Conservation (phyloP, 2,329 filamentous ascomycete species). For the Arachnopeziza araneosa region DNA sequence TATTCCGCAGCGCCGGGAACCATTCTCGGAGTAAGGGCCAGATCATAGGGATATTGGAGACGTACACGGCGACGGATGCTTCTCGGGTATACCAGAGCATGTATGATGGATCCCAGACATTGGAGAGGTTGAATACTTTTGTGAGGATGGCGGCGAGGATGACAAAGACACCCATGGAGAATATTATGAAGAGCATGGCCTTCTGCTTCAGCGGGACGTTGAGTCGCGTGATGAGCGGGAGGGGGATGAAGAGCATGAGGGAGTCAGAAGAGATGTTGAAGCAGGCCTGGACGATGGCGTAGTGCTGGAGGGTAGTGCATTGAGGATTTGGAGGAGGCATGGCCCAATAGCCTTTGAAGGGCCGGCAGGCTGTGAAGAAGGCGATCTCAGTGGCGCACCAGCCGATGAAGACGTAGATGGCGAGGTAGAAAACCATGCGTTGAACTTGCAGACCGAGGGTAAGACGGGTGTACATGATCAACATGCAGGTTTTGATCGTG, state of each 20-base stretch:
- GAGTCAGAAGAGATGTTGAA: constrained; percentile 55
- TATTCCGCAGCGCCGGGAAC: constrained; percentile 12
- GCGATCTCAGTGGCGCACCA: constrained; percentile 46
- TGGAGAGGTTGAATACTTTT: constrained; percentile 37
- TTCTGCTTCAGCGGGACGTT: constrained; percentile 46
- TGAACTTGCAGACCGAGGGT: constrained; percentile 41
- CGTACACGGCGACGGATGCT: constrained; percentile 45
- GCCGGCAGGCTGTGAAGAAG: constrained; percentile 44
- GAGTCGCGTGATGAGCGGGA: constrained; percentile 47
- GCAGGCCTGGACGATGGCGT: constrained; percentile 50
- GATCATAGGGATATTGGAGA: constrained; percentile 47
- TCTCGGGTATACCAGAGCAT: constrained; percentile 46
- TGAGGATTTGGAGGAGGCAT: constrained; percentile 46
- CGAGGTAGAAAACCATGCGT: constrained; percentile 42
- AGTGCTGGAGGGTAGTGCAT: constrained; percentile 50
- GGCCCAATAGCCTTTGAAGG: constrained; percentile 51
- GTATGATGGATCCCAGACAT: constrained; percentile 28
- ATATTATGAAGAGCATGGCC: constrained; percentile 40
- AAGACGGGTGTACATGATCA: constrained; percentile 51
- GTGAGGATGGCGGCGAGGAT: constrained; percentile 44
- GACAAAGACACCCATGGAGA: constrained; percentile 41
- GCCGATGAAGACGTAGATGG: constrained; percentile 40
- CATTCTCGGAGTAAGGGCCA: constrained; percentile 33
- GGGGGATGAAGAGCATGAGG: constrained; percentile 50
- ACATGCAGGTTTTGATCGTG: constrained; percentile 48